These are phyloP conservation scores for Pezicula carpinea DNA, from an alignment of 2,329 filamentous ascomycete species.

Conservation along the genomic window DNA sequence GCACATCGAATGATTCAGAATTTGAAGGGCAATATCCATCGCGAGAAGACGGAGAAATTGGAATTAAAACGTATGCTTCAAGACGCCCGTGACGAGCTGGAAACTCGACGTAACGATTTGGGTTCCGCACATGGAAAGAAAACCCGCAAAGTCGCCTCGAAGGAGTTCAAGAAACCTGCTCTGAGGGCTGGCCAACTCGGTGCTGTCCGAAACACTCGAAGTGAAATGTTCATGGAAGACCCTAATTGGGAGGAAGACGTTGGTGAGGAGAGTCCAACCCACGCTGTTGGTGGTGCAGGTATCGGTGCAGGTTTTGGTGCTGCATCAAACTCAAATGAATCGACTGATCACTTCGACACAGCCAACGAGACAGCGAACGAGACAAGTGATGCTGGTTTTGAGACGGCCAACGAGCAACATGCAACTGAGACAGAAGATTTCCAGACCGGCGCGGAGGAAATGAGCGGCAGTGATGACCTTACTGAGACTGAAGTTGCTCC, in stretches of 20 bases:
- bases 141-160: slow-evolving; percentile 59
- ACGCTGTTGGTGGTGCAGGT: slow-evolving; percentile 28
- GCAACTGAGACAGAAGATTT: slow-evolving; percentile 90
- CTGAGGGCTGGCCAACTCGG: slow-evolving; percentile 70
- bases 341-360: slow-evolving; percentile 71
- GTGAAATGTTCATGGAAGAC: slow-evolving; percentile 76
- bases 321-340: slow-evolving; percentile 36
- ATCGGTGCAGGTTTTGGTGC: slow-evolving; percentile 12
- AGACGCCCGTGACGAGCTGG: slow-evolving; percentile 89
- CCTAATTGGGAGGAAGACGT: slow-evolving; percentile 84
- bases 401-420: slow-evolving; percentile 69
- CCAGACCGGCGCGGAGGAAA: slow-evolving; percentile 83
- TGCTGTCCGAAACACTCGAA: slow-evolving; percentile 65
- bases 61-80: slow-evolving; percentile 93
- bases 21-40: slow-evolving; percentile 88
- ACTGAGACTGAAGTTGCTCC: slow-evolving; percentile 73
- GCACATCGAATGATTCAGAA: slow-evolving; percentile 96
- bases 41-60: slow-evolving; percentile 97
- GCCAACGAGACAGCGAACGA: slow-evolving; percentile 76
- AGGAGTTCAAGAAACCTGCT: slow-evolving; percentile 77
- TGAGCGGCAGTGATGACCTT: slow-evolving; percentile 67
- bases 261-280: slow-evolving; percentile 49
- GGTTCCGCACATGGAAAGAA: slow-evolving; percentile 46
- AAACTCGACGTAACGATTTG: slow-evolving; percentile 52
- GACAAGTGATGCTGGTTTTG: no score